A percentile compares a stretch with the other conserved stretches of the same genome.
Evolutionary conservation across 192 early-diverging fungal genomes (phyloP).

Genomic region (Coemansia sp.): DNA sequence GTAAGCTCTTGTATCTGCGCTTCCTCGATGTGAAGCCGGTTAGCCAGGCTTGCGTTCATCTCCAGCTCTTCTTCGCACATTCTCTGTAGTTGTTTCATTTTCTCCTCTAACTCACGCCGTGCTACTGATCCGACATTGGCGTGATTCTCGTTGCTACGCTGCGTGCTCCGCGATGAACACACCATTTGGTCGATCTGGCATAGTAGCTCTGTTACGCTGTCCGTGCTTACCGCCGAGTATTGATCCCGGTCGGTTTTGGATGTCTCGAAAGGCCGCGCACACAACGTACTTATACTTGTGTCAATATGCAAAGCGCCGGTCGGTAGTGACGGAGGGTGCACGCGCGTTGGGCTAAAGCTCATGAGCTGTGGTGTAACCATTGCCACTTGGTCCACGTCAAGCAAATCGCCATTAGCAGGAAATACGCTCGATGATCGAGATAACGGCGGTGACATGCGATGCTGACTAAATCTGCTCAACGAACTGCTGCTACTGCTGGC

Average conservation of each 20-base stretch:
- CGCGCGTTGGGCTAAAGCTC: background rate
- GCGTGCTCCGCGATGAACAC: constrained; percentile 5
- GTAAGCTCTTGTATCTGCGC: constrained; percentile 20
- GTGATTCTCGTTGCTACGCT: constrained; percentile 1
- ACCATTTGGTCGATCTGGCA: constrained; percentile 33
- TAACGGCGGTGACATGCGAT: constrained; percentile 13
- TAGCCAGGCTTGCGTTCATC: constrained; percentile 21
- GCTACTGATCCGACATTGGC: constrained; percentile 7
- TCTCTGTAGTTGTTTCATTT: constrained; percentile 23
- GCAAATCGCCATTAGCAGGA: background rate
- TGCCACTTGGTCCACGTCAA: constrained; percentile 15
- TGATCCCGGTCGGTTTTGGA: background rate
- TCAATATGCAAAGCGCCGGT: constrained; percentile 1
- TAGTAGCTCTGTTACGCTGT: constrained; percentile 41
- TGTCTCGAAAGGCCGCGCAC: background rate
- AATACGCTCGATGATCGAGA: constrained; percentile 18
- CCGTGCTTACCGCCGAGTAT: constrained; percentile 22
- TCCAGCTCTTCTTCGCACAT: constrained; percentile 21
- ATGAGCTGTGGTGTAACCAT: constrained; percentile 10
- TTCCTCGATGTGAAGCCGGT: constrained; percentile 22
- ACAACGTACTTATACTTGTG: background rate
- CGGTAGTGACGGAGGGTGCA: background rate
- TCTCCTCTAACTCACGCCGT: constrained; percentile 23
- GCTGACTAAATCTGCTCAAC: background rate
- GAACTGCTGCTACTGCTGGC: constrained; percentile 7